Conservation (phyloP, 441 rosid genomes). For the Breynia disticha region DNA sequence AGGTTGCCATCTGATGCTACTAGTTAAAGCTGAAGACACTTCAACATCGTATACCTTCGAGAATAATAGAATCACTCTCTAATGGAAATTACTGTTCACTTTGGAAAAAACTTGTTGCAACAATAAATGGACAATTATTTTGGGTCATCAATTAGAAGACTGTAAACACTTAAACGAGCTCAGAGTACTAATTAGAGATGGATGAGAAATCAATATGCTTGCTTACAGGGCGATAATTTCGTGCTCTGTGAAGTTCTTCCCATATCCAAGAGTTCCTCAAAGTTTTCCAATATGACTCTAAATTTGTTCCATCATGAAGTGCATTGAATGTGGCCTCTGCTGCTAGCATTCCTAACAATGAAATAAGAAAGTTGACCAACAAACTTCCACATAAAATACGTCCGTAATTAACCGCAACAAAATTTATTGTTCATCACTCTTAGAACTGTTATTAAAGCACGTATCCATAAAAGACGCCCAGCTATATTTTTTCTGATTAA, state of each 20-base stretch:
- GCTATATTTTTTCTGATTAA: no score
- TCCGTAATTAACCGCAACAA: background rate
- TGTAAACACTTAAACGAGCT: no score
- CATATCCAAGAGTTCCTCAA: constrained; percentile 82
- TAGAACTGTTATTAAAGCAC: background rate
- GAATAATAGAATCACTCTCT: no score
- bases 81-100: no score
- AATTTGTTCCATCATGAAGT: constrained; percentile 45
- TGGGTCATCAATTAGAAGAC: no score
- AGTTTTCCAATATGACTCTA: constrained; percentile 69
- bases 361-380: constrained; percentile 3
- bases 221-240: constrained; percentile 90
- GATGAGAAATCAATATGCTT: constrained; percentile 1
- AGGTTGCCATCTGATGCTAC: no score
- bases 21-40: no score
- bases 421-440: background rate
- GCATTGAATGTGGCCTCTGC: constrained; percentile 81
- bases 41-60: no score
- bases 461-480: background rate
- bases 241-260: constrained; percentile 75
- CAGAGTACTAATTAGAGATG: no score
- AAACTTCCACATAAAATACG: background rate
- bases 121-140: no score
- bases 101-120: no score
- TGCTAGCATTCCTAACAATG: constrained; percentile 63